Evolutionary conservation across 2,329 filamentous ascomycete species (phyloP).

Genomic region (Aspergillus aculeatus): DNA sequence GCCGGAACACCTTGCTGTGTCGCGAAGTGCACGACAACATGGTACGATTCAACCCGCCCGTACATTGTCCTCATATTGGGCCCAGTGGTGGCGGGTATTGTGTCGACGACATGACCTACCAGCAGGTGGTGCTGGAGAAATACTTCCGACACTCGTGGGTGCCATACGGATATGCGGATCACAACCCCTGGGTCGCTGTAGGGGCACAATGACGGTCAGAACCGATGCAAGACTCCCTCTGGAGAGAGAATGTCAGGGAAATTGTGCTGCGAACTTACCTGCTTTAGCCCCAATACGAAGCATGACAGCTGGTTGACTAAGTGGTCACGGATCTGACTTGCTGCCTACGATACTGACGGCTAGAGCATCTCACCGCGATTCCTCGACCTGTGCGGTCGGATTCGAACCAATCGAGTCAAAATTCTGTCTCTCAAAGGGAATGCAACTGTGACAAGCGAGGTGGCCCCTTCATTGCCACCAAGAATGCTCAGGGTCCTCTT

Average conservation of each 20-base stretch:
- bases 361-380: not conserved
- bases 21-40: constrained; percentile 31
- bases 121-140: constrained; percentile 22
- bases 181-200: constrained; percentile 19
- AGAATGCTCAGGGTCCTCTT: not conserved
- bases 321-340: not conserved
- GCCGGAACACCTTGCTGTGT: constrained; percentile 28
- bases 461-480: not conserved
- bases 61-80: constrained; percentile 31
- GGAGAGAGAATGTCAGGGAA: no score
- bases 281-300: not conserved
- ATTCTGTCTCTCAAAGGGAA: not conserved
- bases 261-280: not conserved
- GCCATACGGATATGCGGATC: constrained; percentile 20
- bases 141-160: constrained; percentile 29
- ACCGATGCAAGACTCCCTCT: not conserved
- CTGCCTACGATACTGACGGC: not conserved
- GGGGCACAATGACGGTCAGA: not conserved
- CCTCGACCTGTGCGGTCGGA: no score
- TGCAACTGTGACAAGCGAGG: not conserved
- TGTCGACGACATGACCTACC: constrained; percentile 28
- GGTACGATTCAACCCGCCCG: constrained; percentile 25
- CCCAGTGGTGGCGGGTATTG: constrained; percentile 28
- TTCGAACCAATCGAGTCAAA: not conserved
- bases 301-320: not conserved